A percentile compares a stretch with the other conserved stretches of the same genome.
These are phyloP conservation scores for Alloteropsis semialata DNA, from an alignment of 176 grass and related monocot species.

Conservation along the genomic window DNA sequence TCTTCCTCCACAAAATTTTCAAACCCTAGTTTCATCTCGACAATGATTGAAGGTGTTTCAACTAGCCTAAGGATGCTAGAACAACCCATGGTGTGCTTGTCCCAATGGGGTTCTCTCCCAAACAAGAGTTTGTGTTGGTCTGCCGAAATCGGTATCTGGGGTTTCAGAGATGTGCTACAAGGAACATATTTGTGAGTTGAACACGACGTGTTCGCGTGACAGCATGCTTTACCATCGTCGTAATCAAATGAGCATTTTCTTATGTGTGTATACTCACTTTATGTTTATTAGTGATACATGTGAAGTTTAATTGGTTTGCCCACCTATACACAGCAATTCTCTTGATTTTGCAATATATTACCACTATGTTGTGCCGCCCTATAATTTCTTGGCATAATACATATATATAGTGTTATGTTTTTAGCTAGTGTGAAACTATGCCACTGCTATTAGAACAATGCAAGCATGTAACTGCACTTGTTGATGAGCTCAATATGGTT, in stretches of 20 bases:
- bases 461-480: not conserved
- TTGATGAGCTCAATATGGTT: not conserved
- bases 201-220: too few species aligned
- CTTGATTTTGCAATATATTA: not conserved
- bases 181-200: too few species aligned
- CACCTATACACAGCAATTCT: not conserved
- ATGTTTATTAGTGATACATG: not conserved
- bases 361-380: not conserved
- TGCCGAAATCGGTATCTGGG: too few species aligned
- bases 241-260: not conserved
- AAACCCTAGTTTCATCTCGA: too few species aligned
- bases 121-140: too few species aligned
- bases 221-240: too few species aligned
- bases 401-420: not conserved
- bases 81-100: too few species aligned
- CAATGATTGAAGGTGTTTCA: too few species aligned
- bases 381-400: not conserved
- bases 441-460: not conserved
- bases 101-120: too few species aligned
- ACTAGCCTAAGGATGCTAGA: too few species aligned
- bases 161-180: too few species aligned
- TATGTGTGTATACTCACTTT: not conserved
- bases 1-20: too few species aligned
- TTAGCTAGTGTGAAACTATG: not conserved
- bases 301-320: not conserved